Conservation (phyloP, 106 monocot genomes). For the Posidonia australis region DNA sequence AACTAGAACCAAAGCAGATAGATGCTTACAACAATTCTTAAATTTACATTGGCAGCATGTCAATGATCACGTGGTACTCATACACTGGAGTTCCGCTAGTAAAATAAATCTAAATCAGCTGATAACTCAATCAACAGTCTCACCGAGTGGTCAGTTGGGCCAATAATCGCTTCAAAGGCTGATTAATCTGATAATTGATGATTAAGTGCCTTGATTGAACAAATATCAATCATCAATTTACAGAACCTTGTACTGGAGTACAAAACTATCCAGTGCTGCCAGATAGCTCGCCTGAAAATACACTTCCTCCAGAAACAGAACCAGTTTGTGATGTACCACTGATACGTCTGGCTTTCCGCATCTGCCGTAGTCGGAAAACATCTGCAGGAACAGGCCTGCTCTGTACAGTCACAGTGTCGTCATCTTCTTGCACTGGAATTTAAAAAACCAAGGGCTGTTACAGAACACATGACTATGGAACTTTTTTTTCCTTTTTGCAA, state of each 20-base stretch:
- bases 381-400: conserved; percentile 67
- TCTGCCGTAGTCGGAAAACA: conserved; percentile 74
- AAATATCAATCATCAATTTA: background rate
- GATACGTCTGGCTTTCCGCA: conserved; percentile 51
- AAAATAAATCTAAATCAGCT: too few species aligned
- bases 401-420: conserved; percentile 57
- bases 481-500: background rate
- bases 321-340: conserved; percentile 56
- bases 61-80: too few species aligned
- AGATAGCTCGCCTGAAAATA: conserved; percentile 84
- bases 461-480: background rate
- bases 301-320: conserved; percentile 80
- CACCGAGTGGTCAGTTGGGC: too few species aligned
- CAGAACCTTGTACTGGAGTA: background rate
- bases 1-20: too few species aligned
- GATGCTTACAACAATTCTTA: too few species aligned
- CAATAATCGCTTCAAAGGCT: too few species aligned
- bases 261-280: conserved; percentile 42
- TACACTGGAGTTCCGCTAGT: too few species aligned
- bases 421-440: conserved; percentile 73
- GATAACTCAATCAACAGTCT: too few species aligned
- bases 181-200: too few species aligned
- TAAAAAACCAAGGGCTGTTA: background rate
- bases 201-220: background rate
- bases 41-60: too few species aligned